Base-by-base conservation (phyloP, 371 early-diverging fungal genomes). In the Zychaea mexicana region DNA sequence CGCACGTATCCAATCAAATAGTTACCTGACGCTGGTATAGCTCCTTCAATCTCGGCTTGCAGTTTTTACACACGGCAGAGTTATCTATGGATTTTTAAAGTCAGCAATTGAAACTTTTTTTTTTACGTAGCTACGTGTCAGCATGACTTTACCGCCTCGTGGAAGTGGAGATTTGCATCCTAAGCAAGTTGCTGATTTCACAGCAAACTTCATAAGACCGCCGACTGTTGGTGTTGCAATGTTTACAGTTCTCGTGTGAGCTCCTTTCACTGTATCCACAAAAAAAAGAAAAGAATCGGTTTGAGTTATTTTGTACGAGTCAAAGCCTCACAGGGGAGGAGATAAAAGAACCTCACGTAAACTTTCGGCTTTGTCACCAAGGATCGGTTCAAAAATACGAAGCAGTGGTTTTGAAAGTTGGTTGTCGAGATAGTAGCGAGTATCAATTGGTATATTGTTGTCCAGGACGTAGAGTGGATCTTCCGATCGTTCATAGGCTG, bases 381-480 rank as follows among this genome's bases (percentile, higher is more conserved):
- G 77, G 61, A 99, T 94, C 3, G 99, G 99, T 68, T 99, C 99
- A 76, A 99, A 99, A 64, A 99, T 94, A 65, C 99, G 88, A 61
- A 93, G 73, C 28, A 99, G 72, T 3, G 99, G 99, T 36, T 99
- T 99, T 2, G 94, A 85, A 15, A 99, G 82, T 77, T 99, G 99
- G 65, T 99, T 95, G 61, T 99, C 99, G 19, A 99, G 86, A 69
- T 99, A 99, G 79, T 99, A 99, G 67, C 92, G 93, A 3, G 97
- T 97, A 71, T 99, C 99, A 62, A 99, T 98, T 2, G 99, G 98
- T 30, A 99, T 83, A 76, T 97, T 98, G 74, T 99, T 92, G 64
- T 99, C 99, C 38, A 99, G 86, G 12, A 98, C 99, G 70, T 94
- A 99, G 24, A 99, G 86, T 19, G 99, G 99, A 78, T 99, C 99